Evolutionary conservation across 306 rosid species (phyloP).

Genomic region (Cyamopsis tetragonoloba): DNA sequence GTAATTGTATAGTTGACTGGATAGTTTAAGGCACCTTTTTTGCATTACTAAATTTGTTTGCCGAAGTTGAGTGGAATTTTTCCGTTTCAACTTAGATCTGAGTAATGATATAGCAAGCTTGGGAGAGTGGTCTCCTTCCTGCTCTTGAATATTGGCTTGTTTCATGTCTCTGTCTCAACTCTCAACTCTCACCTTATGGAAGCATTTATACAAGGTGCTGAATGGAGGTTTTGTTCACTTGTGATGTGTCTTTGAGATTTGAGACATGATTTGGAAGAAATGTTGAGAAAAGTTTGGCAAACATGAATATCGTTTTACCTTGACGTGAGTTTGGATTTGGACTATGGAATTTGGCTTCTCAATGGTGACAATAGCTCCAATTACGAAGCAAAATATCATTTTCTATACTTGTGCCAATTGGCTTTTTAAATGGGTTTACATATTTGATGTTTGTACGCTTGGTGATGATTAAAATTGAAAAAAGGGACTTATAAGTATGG

Average conservation of each 20-base stretch:
- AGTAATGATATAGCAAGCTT: background rate
- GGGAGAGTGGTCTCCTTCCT: background rate
- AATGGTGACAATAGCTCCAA: background rate
- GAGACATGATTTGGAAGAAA: background rate
- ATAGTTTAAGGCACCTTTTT: background rate
- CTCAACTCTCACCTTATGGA: too few species aligned
- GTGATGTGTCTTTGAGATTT: conserved; percentile 5
- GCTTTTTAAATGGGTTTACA: background rate
- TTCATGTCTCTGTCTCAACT: background rate
- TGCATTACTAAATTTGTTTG: background rate
- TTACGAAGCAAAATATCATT: background rate
- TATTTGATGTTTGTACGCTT: background rate
- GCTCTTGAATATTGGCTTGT: background rate
- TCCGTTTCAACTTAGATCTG: background rate
- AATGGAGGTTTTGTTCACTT: background rate
- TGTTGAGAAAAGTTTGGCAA: background rate
- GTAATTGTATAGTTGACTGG: background rate
- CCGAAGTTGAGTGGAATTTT: conserved; percentile 7
- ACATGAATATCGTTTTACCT: background rate
- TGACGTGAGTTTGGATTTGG: background rate
- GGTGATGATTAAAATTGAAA: background rate
- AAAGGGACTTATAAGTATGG: background rate
- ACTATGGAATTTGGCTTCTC: background rate
- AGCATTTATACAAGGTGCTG: background rate
- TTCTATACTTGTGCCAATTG: background rate